These are phyloP conservation scores for Phoma sp. DNA, from an alignment of 2,329 filamentous ascomycete genomes.

Conservation along the genomic window DNA sequence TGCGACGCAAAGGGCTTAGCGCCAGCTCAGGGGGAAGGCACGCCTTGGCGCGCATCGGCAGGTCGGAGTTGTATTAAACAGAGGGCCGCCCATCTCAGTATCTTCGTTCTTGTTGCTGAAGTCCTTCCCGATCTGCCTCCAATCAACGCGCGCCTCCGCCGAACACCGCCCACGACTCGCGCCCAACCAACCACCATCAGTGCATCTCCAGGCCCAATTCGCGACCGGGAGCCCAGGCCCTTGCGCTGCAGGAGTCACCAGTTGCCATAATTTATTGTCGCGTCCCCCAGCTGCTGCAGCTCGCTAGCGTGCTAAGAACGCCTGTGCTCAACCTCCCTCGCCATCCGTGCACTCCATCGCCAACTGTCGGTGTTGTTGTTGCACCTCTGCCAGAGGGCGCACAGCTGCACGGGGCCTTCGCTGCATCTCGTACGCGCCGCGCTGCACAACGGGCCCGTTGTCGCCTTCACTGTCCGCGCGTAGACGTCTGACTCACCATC, in stretches of 20 bases:
- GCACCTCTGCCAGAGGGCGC: conserved; percentile 21
- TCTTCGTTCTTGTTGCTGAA: conserved; percentile 29
- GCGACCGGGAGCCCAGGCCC: conserved; percentile 24
- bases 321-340: conserved; percentile 25
- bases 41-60: conserved; percentile 34
- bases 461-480: conserved; percentile 26
- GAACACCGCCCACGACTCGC: conserved; percentile 37
- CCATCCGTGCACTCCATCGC: conserved; percentile 33
- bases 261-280: conserved; percentile 18
- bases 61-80: conserved; percentile 24
- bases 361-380: conserved; percentile 33
- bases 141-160: conserved; percentile 44
- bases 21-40: conserved; percentile 35
- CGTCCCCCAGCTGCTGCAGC: conserved; percentile 29
- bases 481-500: conserved; percentile 38
- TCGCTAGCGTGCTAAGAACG: conserved; percentile 30
- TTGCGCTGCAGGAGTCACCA: conserved; percentile 14
- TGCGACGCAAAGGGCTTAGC: conserved; percentile 24
- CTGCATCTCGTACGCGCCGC: conserved; percentile 26
- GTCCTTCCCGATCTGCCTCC: conserved; percentile 43
- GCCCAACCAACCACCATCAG: conserved; percentile 31
- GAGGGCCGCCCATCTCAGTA: conserved; percentile 18
- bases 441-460: conserved; percentile 35
- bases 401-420: conserved; percentile 30
- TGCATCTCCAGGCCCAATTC: conserved; percentile 28